These are phyloP conservation scores for Nakazawaea ernobii DNA, from an alignment of 805 yeast species.

Conservation along the genomic window DNA sequence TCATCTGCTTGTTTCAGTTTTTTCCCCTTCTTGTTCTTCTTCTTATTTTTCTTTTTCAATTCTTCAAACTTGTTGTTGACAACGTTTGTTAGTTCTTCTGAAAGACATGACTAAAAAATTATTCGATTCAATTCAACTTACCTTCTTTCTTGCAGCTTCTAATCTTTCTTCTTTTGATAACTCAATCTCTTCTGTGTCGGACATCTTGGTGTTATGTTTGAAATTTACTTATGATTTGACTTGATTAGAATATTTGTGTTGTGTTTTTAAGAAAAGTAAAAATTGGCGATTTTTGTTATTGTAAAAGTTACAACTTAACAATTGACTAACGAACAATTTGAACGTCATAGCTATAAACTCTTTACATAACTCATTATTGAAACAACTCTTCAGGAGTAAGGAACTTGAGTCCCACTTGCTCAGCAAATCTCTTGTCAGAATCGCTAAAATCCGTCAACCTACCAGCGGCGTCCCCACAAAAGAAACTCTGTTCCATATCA, in stretches of 20 bases:
- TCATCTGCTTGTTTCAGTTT: slow-evolving; percentile 17
- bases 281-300: neutral
- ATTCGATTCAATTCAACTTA: neutral
- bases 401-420: slow-evolving; percentile 46
- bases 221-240: neutral
- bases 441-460: slow-evolving; percentile 73
- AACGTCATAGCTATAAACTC: too few species aligned
- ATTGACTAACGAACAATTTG: too few species aligned
- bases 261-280: neutral
- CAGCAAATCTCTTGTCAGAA: slow-evolving; percentile 69
- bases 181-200: slow-evolving; percentile 13
- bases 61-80: slow-evolving; percentile 14
- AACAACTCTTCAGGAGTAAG: slow-evolving; percentile 70
- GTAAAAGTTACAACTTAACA: neutral
- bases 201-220: neutral
- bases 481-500: slow-evolving; percentile 45
- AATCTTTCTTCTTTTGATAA: slow-evolving; percentile 27
- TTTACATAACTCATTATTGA: slow-evolving; percentile 1
- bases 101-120: neutral
- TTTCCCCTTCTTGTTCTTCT: slow-evolving; percentile 19
- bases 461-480: slow-evolving; percentile 98
- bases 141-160: slow-evolving; percentile 29
- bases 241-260: neutral
- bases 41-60: slow-evolving; percentile 15
- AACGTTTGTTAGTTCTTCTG: slow-evolving; percentile 1